A percentile compares a stretch with the other conserved stretches of the same genome.
These are phyloP conservation scores for Patellifolia procumbens DNA, from an alignment of 179 eudicot genomes.

Conservation along the genomic window DNA sequence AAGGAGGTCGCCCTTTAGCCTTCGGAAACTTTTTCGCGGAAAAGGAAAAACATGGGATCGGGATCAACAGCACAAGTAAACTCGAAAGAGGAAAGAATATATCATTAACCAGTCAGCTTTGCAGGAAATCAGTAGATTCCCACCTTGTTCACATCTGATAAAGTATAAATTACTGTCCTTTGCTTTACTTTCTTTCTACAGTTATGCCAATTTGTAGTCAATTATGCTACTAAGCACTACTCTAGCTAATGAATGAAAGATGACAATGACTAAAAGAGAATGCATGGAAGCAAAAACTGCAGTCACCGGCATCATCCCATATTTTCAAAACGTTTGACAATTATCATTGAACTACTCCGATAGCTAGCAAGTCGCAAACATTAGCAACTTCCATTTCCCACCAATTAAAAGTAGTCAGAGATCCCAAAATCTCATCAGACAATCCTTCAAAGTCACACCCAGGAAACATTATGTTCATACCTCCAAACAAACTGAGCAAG, in stretches of 20 bases:
- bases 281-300: not conserved
- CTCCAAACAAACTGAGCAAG: not conserved
- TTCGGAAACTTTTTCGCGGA: not conserved
- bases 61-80: not conserved
- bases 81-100: not conserved
- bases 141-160: not conserved
- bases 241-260: not conserved
- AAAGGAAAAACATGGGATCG: not conserved
- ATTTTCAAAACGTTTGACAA: not conserved
- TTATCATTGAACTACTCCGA: not conserved
- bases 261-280: not conserved
- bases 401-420: not conserved
- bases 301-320: slow-evolving; percentile 5
- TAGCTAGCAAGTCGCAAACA: not conserved
- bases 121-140: not conserved
- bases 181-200: not conserved
- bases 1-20: not conserved
- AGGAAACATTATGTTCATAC: not conserved
- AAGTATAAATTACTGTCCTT: not conserved
- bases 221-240: not conserved
- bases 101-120: not conserved
- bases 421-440: not conserved
- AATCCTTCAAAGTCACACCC: not conserved
- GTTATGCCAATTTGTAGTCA: not conserved
- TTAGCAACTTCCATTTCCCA: not conserved